These are phyloP conservation scores for Nadsonia starkeyi-henricii DNA, from an alignment of 1,139 yeast genomes.

Conservation along the genomic window DNA sequence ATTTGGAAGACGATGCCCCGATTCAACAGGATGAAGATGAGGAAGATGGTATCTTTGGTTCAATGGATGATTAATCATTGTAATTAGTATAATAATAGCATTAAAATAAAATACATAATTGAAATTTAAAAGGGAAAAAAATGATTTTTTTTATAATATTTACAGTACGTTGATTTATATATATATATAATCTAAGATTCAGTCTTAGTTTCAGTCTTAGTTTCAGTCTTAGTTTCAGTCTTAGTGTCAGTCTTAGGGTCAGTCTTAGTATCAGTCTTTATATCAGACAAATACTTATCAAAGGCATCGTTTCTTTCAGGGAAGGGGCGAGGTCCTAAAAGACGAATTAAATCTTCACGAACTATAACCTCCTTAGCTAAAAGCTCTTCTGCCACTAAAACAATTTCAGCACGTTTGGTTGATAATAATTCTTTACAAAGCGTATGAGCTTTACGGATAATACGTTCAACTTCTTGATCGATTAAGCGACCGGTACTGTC, in stretches of 20 bases:
- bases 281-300: slow-evolving; percentile 47
- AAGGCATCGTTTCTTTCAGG: slow-evolving; percentile 85
- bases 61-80: slow-evolving; percentile 13
- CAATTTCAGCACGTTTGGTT: slow-evolving; percentile 59
- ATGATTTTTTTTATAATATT: neutral
- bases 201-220: neutral
- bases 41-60: slow-evolving; percentile 17
- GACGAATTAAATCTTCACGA: slow-evolving; percentile 76
- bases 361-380: slow-evolving; percentile 75
- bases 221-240: neutral
- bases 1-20: slow-evolving; percentile 3
- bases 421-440: slow-evolving; percentile 51
- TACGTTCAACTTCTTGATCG: slow-evolving; percentile 71
- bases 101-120: slow-evolving; percentile 32
- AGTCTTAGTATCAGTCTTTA: neutral
- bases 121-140: too few species aligned
- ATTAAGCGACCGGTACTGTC: slow-evolving; percentile 70
- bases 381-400: slow-evolving; percentile 73
- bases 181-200: too few species aligned
- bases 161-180: too few species aligned
- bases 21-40: slow-evolving; percentile 7
- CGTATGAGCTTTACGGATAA: slow-evolving; percentile 62
- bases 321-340: slow-evolving; percentile 78
- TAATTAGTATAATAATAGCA: slow-evolving; percentile 23
- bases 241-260: neutral